phyloP scores from a whole-genome alignment of 257 asterid genomes.

The Plantago major region DNA sequence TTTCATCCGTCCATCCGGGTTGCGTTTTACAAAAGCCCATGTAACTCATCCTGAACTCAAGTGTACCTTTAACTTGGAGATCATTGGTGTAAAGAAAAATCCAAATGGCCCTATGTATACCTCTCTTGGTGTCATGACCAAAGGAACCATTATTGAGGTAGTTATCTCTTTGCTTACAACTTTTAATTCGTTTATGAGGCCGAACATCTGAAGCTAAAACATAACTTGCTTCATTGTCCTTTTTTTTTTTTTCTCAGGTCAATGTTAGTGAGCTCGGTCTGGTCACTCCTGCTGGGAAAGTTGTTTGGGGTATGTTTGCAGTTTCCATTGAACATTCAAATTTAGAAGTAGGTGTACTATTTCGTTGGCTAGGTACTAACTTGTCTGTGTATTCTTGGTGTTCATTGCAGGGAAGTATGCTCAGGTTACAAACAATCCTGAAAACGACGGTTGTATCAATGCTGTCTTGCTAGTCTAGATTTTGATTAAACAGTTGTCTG shows the following conservation, averaged over 20 bases:
- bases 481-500: no score
- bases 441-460: constrained; percentile 92
- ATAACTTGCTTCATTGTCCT: constrained; percentile 1
- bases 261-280: constrained; percentile 93
- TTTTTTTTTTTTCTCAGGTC: constrained; percentile 45
- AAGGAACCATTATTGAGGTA: constrained; percentile 92
- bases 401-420: constrained; percentile 81
- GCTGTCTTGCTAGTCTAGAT: constrained; percentile 80
- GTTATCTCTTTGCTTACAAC: neutral
- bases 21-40: constrained; percentile 92
- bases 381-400: constrained; percentile 2
- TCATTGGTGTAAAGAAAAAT: constrained; percentile 92
- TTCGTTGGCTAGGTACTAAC: neutral
- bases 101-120: constrained; percentile 97
- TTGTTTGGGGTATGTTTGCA: constrained; percentile 78
- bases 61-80: constrained; percentile 88
- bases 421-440: constrained; percentile 94
- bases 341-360: neutral
- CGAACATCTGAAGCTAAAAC: neutral
- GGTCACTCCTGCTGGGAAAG: constrained; percentile 97
- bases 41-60: constrained; percentile 96
- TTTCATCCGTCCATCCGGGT: constrained; percentile 80
- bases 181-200: neutral
- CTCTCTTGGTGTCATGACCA: constrained; percentile 88
- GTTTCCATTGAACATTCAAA: no score